Evolutionary conservation across 2,329 filamentous ascomycete genomes (phyloP), one percentile per base, ranked within the genome.

Genomic region (Venturia carpophila): DNA sequence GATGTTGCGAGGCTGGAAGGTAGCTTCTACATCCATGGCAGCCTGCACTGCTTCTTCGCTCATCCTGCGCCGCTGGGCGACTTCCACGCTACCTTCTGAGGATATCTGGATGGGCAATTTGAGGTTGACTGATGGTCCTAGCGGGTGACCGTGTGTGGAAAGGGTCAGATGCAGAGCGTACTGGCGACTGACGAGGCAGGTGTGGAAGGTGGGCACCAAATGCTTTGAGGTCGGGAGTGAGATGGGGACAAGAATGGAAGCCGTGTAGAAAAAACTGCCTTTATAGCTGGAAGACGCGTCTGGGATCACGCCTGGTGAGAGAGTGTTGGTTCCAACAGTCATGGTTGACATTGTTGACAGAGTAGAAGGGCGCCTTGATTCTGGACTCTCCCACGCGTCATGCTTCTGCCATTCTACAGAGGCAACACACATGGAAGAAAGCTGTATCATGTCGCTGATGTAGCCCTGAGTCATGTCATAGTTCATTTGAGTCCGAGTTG

Each of bases 151-250:
- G 0, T 81, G 80, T 62, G 84, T 79, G 3, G 81, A 79, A 27
- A 90, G 74, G 17, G 79, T 77, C 65, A 90, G 74, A 64, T 85
- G 82, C 17, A 91, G 79, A 4, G 78, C 74, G 72, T 91, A 90
- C 21, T 80, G 76, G 63, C 88, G 80, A n/a, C 84, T 85, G 56
- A 85, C 76, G 64, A 90, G 80, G 72, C 87, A 91, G 47, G 83
- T 81, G 76, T 89, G 85, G 75, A 90, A 91, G 2, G 86, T 87
- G 1, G 87, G 88, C 24, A 88, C 76, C 72, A 88, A 88, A 34
- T 80, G 76, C 69, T 87, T 88, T 67, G 77, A 77, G n/a, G 72
- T 70, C 0, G 87, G 87, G 0, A 89, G 79, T 0, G 81, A 80
- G 70, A 90, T 77, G 0, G 87, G 87, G 1, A 89, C 82, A 1